phyloP scores from a whole-genome alignment of 2,329 filamentous ascomycete genomes.

The Scedosporium minutisporum region DNA sequence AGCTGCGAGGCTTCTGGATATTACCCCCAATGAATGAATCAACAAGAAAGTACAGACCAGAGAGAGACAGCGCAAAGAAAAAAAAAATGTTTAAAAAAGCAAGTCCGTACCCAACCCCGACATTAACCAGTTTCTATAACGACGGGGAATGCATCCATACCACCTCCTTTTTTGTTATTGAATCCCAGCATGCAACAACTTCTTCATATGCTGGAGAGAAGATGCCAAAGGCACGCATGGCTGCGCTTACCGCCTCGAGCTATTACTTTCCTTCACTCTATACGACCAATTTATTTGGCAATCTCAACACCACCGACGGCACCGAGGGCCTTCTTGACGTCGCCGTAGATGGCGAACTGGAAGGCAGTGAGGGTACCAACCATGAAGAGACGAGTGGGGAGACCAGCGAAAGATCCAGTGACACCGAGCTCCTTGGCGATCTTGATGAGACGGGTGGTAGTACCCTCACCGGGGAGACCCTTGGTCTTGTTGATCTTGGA shows the following conservation, averaged over 20 bases:
- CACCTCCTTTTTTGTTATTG: background rate
- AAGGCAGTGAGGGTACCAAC: slow-evolving; percentile 66
- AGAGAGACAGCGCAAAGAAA: background rate
- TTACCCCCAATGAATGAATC: background rate
- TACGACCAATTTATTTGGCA: slow-evolving; percentile 26
- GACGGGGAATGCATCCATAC: background rate
- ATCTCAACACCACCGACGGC: slow-evolving; percentile 73
- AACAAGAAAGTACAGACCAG: slow-evolving; percentile 1
- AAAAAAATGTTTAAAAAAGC: background rate
- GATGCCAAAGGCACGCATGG: background rate
- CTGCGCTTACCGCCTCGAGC: background rate
- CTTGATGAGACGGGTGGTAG: slow-evolving; percentile 72
- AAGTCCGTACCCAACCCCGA: slow-evolving; percentile 5
- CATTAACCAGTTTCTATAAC: slow-evolving; percentile 2
- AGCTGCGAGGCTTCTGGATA: background rate
- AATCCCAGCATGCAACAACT: background rate
- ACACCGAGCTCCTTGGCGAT: slow-evolving; percentile 79
- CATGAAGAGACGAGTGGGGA: slow-evolving; percentile 58
- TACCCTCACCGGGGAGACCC: slow-evolving; percentile 78
- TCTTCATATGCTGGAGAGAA: background rate
- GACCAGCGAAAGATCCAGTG: slow-evolving; percentile 68
- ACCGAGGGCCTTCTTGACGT: slow-evolving; percentile 59
- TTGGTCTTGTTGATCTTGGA: slow-evolving; percentile 95
- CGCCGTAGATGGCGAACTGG: slow-evolving; percentile 85
- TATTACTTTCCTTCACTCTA: background rate